Percentiles rank a stretch among this genome's conserved stretches.
These are phyloP conservation scores for Aspergillus caelatus DNA, from an alignment of 2,329 filamentous ascomycete genomes.

Conservation along the genomic window DNA sequence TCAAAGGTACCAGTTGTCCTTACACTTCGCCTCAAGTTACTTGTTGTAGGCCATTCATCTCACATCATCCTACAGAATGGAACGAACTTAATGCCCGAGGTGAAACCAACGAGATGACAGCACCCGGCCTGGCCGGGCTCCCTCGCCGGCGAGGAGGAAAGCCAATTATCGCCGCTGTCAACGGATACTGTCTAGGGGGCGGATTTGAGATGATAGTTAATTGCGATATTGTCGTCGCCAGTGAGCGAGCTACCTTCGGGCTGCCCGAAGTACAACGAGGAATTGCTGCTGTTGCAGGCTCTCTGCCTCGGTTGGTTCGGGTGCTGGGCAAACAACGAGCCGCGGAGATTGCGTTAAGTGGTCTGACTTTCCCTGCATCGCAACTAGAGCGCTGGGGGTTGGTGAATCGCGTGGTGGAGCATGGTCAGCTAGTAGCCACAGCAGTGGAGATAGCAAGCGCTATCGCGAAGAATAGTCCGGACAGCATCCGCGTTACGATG, in stretches of 20 bases:
- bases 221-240: slow-evolving; percentile 64
- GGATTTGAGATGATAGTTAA: slow-evolving; percentile 78
- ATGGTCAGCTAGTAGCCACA: slow-evolving; percentile 34
- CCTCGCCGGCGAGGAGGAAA: slow-evolving; percentile 70
- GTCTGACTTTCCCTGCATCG: slow-evolving; percentile 59
- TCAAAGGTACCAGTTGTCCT: slow-evolving; percentile 51
- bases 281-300: slow-evolving; percentile 71
- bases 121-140: slow-evolving; percentile 66
- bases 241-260: slow-evolving; percentile 61
- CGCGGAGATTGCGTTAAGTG: slow-evolving; percentile 70
- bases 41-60: not conserved
- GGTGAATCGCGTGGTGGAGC: slow-evolving; percentile 66
- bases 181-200: slow-evolving; percentile 74
- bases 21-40: not conserved
- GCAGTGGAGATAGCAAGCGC: slow-evolving; percentile 62
- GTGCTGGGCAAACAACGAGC: slow-evolving; percentile 70
- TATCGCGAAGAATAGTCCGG: slow-evolving; percentile 69
- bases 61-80: slow-evolving; percentile 52
- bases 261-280: slow-evolving; percentile 73
- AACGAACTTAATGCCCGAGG: slow-evolving; percentile 46
- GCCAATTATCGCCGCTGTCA: slow-evolving; percentile 75
- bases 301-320: slow-evolving; percentile 66
- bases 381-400: slow-evolving; percentile 69
- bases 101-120: slow-evolving; percentile 36
- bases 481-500: slow-evolving; percentile 70